phyloP scores from a whole-genome alignment of 208 protist species.

The Acanthamoeba healyi region DNA sequence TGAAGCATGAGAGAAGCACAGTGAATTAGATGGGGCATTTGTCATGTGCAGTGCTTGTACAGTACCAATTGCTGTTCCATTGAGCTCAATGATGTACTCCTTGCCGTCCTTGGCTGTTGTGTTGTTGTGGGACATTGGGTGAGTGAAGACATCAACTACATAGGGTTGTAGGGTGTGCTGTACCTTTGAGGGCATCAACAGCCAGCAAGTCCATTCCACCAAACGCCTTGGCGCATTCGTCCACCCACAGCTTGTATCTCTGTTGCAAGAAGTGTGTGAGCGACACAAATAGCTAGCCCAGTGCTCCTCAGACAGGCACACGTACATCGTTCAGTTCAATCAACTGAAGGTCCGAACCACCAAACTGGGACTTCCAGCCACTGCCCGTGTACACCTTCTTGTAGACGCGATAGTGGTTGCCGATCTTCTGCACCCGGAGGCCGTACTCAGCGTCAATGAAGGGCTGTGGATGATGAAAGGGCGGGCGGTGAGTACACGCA shows the following conservation, averaged over 20 bases:
- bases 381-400: slow-evolving; percentile 62
- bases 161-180: no score
- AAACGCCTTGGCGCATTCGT: slow-evolving; percentile 3
- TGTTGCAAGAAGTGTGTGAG: no score
- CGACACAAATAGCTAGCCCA: no score
- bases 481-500: no score
- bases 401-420: not conserved
- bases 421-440: slow-evolving; percentile 58
- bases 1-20: no score
- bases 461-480: no score
- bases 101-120: slow-evolving; percentile 43
- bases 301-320: no score
- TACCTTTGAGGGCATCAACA: no score
- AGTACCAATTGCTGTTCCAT: slow-evolving; percentile 59
- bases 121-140: no score
- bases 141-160: no score
- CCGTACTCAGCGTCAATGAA: slow-evolving; percentile 63
- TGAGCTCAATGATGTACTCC: slow-evolving; percentile 72
- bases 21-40: no score
- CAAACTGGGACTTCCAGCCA: slow-evolving; percentile 71
- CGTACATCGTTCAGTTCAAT: slow-evolving; percentile 13
- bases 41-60: no score
- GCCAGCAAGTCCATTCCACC: not conserved
- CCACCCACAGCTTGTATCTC: slow-evolving; percentile 28
- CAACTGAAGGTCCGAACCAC: slow-evolving; percentile 25